These are phyloP conservation scores for Oxyria digyna DNA, from an alignment of 148 eudicot genomes.

Conservation along the genomic window DNA sequence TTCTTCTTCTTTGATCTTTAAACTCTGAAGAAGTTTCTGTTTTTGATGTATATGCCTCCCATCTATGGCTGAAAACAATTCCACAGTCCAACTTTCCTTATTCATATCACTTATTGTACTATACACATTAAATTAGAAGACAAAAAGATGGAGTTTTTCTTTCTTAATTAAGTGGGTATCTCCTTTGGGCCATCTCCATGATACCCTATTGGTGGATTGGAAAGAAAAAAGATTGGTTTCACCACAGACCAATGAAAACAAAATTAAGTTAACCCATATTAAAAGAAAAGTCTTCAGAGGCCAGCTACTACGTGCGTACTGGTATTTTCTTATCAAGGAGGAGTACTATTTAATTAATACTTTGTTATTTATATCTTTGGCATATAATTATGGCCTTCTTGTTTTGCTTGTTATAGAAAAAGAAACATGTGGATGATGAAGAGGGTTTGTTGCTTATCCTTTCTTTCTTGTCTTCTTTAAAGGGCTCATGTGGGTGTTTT, in stretches of 20 bases:
- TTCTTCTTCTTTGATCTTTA: neutral
- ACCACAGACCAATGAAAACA: neutral
- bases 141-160: neutral
- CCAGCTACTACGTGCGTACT: neutral
- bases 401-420: slow-evolving; percentile 1
- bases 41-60: neutral
- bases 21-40: neutral
- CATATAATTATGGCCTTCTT: neutral
- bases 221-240: neutral
- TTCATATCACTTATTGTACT: neutral
- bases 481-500: neutral
- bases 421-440: neutral
- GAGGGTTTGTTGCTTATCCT: too few species aligned
- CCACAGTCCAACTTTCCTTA: slow-evolving; percentile 1
- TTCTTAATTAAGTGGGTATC: neutral
- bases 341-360: neutral
- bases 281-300: neutral
- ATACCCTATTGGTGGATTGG: neutral
- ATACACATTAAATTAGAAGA: neutral
- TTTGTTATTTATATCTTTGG: neutral
- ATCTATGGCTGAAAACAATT: slow-evolving; percentile 5
- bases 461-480: neutral
- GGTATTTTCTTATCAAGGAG: neutral
- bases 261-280: neutral
- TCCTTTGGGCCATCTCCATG: neutral